Percentiles rank a stretch among this genome's conserved stretches.
These are phyloP conservation scores for Phytopythium helicoides DNA, from an alignment of 352 stramenopile species.

Conservation along the genomic window DNA sequence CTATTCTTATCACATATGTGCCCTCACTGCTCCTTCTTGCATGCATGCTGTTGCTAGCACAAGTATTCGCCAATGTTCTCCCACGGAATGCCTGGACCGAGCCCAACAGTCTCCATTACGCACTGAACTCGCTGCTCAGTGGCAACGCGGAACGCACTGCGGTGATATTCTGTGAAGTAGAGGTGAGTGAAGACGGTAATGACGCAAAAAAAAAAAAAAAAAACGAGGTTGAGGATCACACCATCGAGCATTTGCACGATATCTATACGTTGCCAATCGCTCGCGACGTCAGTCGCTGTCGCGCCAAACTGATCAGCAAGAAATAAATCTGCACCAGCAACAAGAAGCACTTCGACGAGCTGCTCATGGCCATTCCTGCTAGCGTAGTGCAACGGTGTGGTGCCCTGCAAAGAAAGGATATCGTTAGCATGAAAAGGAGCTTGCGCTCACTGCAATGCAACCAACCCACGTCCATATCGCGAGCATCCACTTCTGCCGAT, in stretches of 20 bases:
- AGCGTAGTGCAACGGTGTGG: constrained; percentile 50
- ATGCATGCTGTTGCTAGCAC: too few species aligned
- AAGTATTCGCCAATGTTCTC: background rate
- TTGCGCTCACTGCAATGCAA: background rate
- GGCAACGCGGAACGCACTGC: constrained; percentile 9
- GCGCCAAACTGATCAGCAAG: constrained; percentile 45
- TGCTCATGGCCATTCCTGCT: constrained; percentile 52
- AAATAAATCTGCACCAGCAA: constrained; percentile 29
- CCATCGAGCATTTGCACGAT: constrained; percentile 46
- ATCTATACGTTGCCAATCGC: constrained; percentile 53
- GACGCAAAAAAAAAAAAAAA: constrained; percentile 1
- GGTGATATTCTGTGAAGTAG: constrained; percentile 13
- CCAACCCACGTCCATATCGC: constrained; percentile 37
- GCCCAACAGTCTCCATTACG: constrained; percentile 1
- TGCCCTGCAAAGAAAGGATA: constrained; percentile 23
- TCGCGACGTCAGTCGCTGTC: constrained; percentile 50
- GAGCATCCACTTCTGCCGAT: constrained; percentile 21
- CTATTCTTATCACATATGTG: constrained; percentile 5
- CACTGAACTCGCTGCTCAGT: constrained; percentile 24
- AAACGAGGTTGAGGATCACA: too few species aligned
- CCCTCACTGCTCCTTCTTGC: too few species aligned
- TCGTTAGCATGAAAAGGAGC: background rate
- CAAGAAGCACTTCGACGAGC: constrained; percentile 39
- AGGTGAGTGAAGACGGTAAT: too few species aligned
- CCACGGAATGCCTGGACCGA: background rate